Conservation (phyloP, 306 rosid species). For the Gastrolobium villosum region DNA sequence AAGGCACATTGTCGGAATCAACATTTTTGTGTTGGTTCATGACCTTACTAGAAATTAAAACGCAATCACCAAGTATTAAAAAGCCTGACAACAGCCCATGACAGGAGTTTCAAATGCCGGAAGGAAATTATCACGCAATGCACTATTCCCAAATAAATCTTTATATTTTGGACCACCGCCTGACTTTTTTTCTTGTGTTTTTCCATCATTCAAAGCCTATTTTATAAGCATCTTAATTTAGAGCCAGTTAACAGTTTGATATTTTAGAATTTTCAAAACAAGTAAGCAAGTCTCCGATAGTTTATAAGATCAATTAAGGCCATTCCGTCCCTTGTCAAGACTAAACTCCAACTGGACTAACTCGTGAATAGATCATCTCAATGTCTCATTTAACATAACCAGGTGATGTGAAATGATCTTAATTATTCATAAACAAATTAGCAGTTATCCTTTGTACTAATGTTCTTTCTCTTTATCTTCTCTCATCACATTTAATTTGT, state of each 20-base stretch:
- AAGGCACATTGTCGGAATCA: not conserved
- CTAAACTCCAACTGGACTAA: not conserved
- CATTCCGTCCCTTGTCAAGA: not conserved
- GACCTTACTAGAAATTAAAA: conserved; percentile 32
- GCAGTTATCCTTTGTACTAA: no score
- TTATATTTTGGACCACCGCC: not conserved
- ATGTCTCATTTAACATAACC: no score
- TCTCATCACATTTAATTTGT: no score
- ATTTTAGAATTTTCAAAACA: conserved; percentile 13
- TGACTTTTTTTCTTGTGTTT: not conserved
- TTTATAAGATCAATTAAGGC: conserved; percentile 23
- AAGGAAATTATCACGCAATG: not conserved
- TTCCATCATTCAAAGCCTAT: not conserved
- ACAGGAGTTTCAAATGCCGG: conserved; percentile 5
- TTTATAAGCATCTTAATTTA: conserved; percentile 6
- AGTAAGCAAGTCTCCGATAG: conserved; percentile 8
- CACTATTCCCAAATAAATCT: not conserved
- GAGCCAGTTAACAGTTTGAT: not conserved
- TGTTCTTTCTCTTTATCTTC: no score
- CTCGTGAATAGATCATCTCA: not conserved
- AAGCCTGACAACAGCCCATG: not conserved
- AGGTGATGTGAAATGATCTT: no score
- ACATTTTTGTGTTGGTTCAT: not conserved
- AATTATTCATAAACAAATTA: no score
- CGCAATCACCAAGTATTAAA: not conserved